A percentile compares a stretch with the other conserved stretches of the same genome.
phyloP scores from a whole-genome alignment of 768 basidiomycete genomes.

The Lyophyllum shimeji region DNA sequence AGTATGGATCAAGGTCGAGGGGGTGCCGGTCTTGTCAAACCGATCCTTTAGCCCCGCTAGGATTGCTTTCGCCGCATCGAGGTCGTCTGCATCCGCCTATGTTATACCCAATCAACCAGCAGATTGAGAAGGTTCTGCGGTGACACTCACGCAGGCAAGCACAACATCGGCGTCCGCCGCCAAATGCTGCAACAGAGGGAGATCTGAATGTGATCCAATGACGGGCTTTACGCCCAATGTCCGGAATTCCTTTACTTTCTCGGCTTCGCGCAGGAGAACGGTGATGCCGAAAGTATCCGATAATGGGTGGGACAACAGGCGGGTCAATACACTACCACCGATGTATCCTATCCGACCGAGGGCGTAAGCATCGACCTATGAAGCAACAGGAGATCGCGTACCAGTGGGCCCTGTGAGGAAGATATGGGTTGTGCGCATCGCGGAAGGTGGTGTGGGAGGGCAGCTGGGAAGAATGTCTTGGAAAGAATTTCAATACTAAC shows the following conservation, averaged over 20 bases:
- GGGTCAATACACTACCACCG: conserved; percentile 51
- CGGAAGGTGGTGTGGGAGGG: conserved; percentile 3
- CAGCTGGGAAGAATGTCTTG: background rate
- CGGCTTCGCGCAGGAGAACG: conserved; percentile 41
- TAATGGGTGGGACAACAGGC: conserved; percentile 43
- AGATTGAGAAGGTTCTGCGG: background rate
- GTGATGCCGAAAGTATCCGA: conserved; percentile 42
- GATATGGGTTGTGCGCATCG: conserved; percentile 26
- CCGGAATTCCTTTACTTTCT: conserved; percentile 35
- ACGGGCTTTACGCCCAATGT: conserved; percentile 36
- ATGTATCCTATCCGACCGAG: conserved; percentile 44
- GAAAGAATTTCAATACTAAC: background rate
- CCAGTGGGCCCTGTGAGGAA: conserved; percentile 52
- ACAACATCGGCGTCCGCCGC: conserved; percentile 47
- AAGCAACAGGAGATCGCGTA: conserved; percentile 12
- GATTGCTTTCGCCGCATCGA: conserved; percentile 37
- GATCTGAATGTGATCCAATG: conserved; percentile 41
- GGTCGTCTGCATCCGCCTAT: conserved; percentile 40
- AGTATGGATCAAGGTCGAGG: conserved; percentile 41
- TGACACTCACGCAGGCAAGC: conserved; percentile 36
- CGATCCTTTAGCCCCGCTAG: conserved; percentile 35
- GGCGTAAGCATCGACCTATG: background rate
- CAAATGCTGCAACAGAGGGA: conserved; percentile 33
- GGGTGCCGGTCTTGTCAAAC: conserved; percentile 29
- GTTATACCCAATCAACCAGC: background rate